Evolutionary conservation across 148 eudicot genomes (phyloP).

Genomic region (Gaultheria prostrata): DNA sequence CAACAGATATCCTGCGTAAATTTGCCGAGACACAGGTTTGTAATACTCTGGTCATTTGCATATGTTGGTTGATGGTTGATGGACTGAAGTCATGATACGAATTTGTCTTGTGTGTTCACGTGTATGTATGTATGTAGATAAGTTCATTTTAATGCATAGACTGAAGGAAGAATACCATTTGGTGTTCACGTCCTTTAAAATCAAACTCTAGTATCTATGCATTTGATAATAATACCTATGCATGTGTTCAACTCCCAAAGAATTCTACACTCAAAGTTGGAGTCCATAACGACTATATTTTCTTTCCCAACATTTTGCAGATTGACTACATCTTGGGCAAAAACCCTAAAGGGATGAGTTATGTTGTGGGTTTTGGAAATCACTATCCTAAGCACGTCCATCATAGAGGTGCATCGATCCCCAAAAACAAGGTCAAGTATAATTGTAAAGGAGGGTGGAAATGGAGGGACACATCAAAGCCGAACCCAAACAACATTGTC

Average conservation of each 20-base stretch:
- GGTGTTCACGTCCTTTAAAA: neutral
- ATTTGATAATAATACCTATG: neutral
- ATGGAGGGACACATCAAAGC: conserved; percentile 73
- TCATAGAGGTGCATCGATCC: conserved; percentile 93
- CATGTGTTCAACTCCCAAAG: neutral
- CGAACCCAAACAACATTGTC: conserved; percentile 64
- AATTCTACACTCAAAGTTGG: neutral
- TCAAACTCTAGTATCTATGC: neutral
- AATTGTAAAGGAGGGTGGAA: conserved; percentile 94
- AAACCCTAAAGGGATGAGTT: conserved; percentile 86
- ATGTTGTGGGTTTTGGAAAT: conserved; percentile 74
- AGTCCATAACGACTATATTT: neutral
- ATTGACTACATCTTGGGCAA: conserved; percentile 83
- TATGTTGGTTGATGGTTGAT: neutral
- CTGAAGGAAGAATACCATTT: neutral
- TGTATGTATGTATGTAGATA: neutral
- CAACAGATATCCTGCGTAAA: conserved; percentile 55
- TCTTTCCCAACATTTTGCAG: conserved; percentile 33
- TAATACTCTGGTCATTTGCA: neutral
- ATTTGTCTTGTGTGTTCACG: neutral
- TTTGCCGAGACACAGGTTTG: conserved; percentile 85
- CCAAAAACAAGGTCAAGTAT: conserved; percentile 78
- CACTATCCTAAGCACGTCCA: conserved; percentile 79
- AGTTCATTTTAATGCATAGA: neutral
- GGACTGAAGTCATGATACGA: neutral